Evolutionary conservation across 768 basidiomycete species (phyloP).

Genomic region (Tephrocybe sp.): DNA sequence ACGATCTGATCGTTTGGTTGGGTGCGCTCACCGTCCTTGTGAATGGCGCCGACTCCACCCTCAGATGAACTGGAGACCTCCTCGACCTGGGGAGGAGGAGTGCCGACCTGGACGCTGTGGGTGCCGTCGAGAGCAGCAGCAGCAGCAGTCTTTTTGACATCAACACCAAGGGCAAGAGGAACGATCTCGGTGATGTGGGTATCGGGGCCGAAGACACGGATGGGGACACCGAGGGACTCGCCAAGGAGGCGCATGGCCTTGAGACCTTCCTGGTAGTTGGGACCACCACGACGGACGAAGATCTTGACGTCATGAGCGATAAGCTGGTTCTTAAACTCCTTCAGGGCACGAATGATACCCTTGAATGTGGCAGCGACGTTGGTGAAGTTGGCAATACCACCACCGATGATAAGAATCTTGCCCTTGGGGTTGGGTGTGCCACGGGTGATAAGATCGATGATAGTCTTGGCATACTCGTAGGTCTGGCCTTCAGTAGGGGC

Average conservation of each 20-base stretch:
- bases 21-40: slow-evolving; percentile 75
- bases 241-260: slow-evolving; percentile 98
- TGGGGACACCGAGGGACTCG: slow-evolving; percentile 95
- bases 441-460: slow-evolving; percentile 94
- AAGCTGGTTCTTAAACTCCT: slow-evolving; percentile 87
- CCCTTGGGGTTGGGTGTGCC: slow-evolving; percentile 81
- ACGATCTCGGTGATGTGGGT: slow-evolving; percentile 99
- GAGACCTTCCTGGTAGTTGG: slow-evolving; percentile 97
- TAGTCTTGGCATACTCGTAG: slow-evolving; percentile 99
- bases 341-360: slow-evolving; percentile 96
- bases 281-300: slow-evolving; percentile 96
- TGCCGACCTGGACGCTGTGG: slow-evolving; percentile 36
- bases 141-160: slow-evolving; percentile 42
- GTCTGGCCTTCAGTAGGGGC: slow-evolving; percentile 98
- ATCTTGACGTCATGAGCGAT: slow-evolving; percentile 87
- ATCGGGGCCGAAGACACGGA: slow-evolving; percentile 96
- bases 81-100: slow-evolving; percentile 38
- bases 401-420: slow-evolving; percentile 99
- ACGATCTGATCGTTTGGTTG: slow-evolving; percentile 90
- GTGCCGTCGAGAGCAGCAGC: slow-evolving; percentile 25
- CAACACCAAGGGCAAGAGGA: slow-evolving; percentile 93
- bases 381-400: slow-evolving; percentile 99
- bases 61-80: slow-evolving; percentile 37
- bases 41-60: slow-evolving; percentile 67
- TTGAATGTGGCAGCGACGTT: slow-evolving; percentile 99